Evolutionary conservation across 352 stramenopile genomes (phyloP).

Genomic region (Globisporangium parvum): DNA sequence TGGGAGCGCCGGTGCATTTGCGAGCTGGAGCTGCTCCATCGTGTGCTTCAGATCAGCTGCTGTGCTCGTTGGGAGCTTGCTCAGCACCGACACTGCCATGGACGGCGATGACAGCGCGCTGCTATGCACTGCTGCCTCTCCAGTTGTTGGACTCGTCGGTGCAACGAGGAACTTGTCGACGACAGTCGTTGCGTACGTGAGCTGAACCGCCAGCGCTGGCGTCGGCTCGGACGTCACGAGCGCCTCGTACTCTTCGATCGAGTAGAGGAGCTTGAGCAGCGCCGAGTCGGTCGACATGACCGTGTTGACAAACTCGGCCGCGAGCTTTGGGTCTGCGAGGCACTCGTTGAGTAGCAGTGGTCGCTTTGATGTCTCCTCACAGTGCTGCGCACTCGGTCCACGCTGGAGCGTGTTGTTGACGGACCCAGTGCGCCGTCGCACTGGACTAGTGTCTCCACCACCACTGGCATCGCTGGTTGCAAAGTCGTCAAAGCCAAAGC

Average conservation of each 20-base stretch:
- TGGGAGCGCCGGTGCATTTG: constrained; percentile 10
- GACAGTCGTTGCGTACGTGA: constrained; percentile 22
- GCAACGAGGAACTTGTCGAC: constrained; percentile 24
- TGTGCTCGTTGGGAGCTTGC: constrained; percentile 6
- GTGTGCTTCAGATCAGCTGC: constrained; percentile 4
- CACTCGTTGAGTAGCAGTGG: constrained; percentile 28
- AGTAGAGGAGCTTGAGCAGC: constrained; percentile 31
- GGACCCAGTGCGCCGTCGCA: neutral
- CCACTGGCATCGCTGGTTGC: neutral
- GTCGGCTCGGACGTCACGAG: constrained; percentile 20
- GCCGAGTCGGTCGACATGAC: constrained; percentile 26
- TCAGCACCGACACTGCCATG: constrained; percentile 1
- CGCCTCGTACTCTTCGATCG: constrained; percentile 38
- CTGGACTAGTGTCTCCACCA: too few species aligned
- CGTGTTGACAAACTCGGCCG: constrained; percentile 35
- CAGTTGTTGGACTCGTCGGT: too few species aligned
- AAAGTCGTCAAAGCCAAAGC: constrained; percentile 29
- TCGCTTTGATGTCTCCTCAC: neutral
- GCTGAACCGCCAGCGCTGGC: constrained; percentile 16
- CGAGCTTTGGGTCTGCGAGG: constrained; percentile 34
- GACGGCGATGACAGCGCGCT: too few species aligned
- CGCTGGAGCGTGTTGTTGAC: neutral
- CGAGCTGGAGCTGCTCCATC: constrained; percentile 3
- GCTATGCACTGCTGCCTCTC: too few species aligned
- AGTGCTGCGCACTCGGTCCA: neutral